phyloP scores from a whole-genome alignment of 768 basidiomycete species.

The Leucosporidium creatinivorum region DNA sequence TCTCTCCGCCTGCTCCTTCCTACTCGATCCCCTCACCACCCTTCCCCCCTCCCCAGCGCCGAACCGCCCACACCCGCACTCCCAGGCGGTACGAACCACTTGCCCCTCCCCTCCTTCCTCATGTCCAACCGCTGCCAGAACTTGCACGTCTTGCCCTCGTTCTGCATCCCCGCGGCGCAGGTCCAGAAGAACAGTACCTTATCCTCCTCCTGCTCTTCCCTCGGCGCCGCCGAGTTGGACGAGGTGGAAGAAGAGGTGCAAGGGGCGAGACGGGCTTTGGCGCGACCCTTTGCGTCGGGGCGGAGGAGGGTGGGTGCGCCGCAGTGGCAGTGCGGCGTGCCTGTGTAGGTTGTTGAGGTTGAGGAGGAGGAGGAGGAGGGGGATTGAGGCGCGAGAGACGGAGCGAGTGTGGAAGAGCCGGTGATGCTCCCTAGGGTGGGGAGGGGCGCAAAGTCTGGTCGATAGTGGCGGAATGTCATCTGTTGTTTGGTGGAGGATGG shows the following conservation, averaged over 20 bases:
- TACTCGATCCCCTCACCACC: too few relatives aligned
- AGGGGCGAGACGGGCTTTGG: not conserved
- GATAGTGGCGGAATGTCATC: constrained; percentile 36
- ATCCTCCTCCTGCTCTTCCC: not conserved
- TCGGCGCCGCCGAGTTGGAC: too few relatives aligned
- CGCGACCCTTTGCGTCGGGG: constrained; percentile 28
- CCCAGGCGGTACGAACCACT: not conserved
- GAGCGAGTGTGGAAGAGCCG: constrained; percentile 1
- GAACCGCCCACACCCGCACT: too few relatives aligned
- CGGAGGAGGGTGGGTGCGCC: constrained; percentile 32
- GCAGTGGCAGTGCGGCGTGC: constrained; percentile 36
- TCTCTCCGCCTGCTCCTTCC: too few relatives aligned
- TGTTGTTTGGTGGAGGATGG: not conserved
- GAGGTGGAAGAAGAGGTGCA: too few relatives aligned
- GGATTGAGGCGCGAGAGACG: not conserved
- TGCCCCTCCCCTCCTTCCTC: constrained; percentile 18
- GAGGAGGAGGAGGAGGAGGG: too few relatives aligned
- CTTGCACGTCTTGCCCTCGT: constrained; percentile 33
- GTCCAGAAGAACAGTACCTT: constrained; percentile 33
- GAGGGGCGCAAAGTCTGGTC: constrained; percentile 35
- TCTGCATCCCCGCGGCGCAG: constrained; percentile 32
- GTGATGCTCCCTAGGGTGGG: not conserved
- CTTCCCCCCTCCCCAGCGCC: too few relatives aligned
- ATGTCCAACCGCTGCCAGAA: constrained; percentile 28
- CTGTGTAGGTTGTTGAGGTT: not conserved